Evolutionary conservation across 139 green algal species (phyloP).

Genomic region (Chlamydomonas applanata): DNA sequence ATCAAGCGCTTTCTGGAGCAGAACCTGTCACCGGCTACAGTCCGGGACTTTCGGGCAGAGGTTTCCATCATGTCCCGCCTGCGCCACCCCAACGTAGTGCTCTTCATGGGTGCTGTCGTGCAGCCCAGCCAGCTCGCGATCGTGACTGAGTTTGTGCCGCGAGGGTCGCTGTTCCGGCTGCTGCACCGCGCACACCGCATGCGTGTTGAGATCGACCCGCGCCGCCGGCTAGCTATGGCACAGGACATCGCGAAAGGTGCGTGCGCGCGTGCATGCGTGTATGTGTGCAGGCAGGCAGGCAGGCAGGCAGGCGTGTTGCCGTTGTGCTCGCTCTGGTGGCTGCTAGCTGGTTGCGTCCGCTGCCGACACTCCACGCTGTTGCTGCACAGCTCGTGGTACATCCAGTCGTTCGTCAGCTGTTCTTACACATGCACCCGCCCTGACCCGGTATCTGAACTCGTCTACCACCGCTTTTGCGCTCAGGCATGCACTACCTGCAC

Average conservation of each 20-base stretch:
- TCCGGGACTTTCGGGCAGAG: slow-evolving; percentile 68
- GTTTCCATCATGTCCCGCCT: slow-evolving; percentile 62
- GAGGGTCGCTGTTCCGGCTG: slow-evolving; percentile 70
- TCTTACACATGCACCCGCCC: not conserved
- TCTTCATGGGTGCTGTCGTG: slow-evolving; percentile 64
- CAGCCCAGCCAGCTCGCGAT: slow-evolving; percentile 66
- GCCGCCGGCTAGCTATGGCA: slow-evolving; percentile 72
- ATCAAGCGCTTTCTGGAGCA: slow-evolving; percentile 89
- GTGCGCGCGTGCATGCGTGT: slow-evolving; percentile 26
- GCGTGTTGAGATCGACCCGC: slow-evolving; percentile 47
- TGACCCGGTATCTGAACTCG: not conserved
- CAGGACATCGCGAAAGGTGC: slow-evolving; percentile 74
- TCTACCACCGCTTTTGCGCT: not conserved
- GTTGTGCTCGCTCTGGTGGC: no score
- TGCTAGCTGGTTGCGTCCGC: no score
- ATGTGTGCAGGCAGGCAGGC: slow-evolving; percentile 44
- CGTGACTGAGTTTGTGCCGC: slow-evolving; percentile 76
- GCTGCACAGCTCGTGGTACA: not conserved
- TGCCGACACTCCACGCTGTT: not conserved
- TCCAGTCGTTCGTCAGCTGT: slow-evolving; percentile 31
- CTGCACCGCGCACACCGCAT: slow-evolving; percentile 67
- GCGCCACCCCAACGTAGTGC: slow-evolving; percentile 78
- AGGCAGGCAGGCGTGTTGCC: no score
- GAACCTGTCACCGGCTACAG: slow-evolving; percentile 29
- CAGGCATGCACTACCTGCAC: slow-evolving; percentile 84